A percentile compares a stretch with the other conserved stretches of the same genome.
Conservation (phyloP, 2,329 filamentous ascomycete genomes). For the Aurifilum marmelostoma region DNA sequence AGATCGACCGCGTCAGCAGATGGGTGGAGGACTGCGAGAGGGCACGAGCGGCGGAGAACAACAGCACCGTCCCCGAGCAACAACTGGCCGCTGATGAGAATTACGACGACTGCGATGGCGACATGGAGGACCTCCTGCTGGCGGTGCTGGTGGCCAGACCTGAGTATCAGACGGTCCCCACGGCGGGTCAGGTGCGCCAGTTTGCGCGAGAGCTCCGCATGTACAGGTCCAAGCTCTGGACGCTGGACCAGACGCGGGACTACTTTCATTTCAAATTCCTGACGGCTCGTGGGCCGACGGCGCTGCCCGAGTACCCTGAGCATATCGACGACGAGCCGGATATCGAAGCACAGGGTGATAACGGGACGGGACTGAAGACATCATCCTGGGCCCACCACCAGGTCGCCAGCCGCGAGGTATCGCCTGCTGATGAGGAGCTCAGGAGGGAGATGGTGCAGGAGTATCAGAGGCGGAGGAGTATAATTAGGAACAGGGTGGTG, state of each 20-base stretch:
- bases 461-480: slow-evolving; percentile 6
- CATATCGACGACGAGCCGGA: slow-evolving; percentile 9
- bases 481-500: not conserved
- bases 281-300: not conserved
- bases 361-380: not conserved
- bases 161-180: slow-evolving; percentile 12
- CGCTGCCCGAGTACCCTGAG: slow-evolving; percentile 11
- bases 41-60: not conserved
- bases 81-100: not conserved
- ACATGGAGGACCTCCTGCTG: slow-evolving; percentile 17
- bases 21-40: slow-evolving; percentile 13
- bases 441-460: slow-evolving; percentile 15
- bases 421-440: slow-evolving; percentile 14
- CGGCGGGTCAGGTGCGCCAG: slow-evolving; percentile 7
- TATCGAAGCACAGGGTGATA: not conserved
- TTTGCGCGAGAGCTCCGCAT: slow-evolving; percentile 13
- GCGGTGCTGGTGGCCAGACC: slow-evolving; percentile 13
- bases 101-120: slow-evolving; percentile 15
- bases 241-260: slow-evolving; percentile 7
- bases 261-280: slow-evolving; percentile 1
- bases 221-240: slow-evolving; percentile 15
- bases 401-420: slow-evolving; percentile 4
- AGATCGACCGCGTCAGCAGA: slow-evolving; percentile 8
- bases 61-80: not conserved
- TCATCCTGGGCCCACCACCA: not conserved